A percentile compares a stretch with the other conserved stretches of the same genome.
phyloP scores from a whole-genome alignment of 2,329 filamentous ascomycete genomes.

The Ambrosiella cleistominuta region DNA sequence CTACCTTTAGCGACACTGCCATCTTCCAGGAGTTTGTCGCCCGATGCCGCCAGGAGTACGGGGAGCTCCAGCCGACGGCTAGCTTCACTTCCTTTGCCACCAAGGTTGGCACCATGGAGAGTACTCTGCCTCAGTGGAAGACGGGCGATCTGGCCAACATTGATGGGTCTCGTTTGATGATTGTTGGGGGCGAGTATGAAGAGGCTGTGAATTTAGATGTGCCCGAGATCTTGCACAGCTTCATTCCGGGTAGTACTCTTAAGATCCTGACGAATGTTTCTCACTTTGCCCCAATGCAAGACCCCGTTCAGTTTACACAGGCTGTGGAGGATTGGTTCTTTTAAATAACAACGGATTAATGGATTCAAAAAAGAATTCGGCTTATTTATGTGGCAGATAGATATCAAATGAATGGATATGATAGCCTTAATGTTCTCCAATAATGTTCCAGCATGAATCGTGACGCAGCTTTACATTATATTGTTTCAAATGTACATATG shows the following conservation, averaged over 20 bases:
- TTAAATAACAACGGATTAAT: neutral
- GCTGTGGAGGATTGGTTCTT: constrained; percentile 19
- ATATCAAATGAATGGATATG: neutral
- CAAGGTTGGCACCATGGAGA: constrained; percentile 23
- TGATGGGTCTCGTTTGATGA: constrained; percentile 18
- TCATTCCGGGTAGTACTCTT: constrained; percentile 23
- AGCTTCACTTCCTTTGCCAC: constrained; percentile 22
- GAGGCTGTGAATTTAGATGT: constrained; percentile 25
- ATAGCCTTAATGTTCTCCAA: no score
- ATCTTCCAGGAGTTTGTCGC: constrained; percentile 22
- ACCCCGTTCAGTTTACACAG: constrained; percentile 21
- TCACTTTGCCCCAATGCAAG: constrained; percentile 27
- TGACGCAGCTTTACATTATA: no score
- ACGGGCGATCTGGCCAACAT: constrained; percentile 18
- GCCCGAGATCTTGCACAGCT: constrained; percentile 19
- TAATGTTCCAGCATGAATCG: no score
- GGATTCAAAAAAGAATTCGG: neutral
- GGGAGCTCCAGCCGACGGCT: constrained; percentile 20
- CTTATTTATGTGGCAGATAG: neutral
- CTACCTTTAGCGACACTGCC: constrained; percentile 19
- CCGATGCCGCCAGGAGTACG: constrained; percentile 22
- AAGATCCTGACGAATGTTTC: constrained; percentile 23
- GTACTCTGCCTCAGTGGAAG: constrained; percentile 20
- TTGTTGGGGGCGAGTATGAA: constrained; percentile 20
- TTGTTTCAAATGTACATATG: no score